A percentile compares a stretch with the other conserved stretches of the same genome.
Conservation (phyloP, 2,329 filamentous ascomycete genomes). For the Corinectria fuckeliana region DNA sequence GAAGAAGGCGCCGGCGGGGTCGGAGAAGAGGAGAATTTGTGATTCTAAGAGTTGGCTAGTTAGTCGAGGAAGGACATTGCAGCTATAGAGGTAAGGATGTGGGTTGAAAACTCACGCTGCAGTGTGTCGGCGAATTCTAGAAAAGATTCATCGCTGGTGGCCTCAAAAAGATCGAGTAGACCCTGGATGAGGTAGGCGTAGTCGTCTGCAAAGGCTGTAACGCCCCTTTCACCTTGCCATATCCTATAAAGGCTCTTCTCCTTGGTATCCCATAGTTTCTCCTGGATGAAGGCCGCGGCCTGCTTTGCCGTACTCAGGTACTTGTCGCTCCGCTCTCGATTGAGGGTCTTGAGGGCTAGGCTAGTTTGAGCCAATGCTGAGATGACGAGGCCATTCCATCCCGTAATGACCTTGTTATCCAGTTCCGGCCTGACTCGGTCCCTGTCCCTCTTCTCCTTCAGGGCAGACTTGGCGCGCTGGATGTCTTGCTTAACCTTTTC, state of each 20-base stretch:
- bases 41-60: conserved; percentile 56
- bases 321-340: conserved; percentile 60
- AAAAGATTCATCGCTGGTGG: conserved; percentile 77
- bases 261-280: conserved; percentile 72
- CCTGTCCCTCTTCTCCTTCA: conserved; percentile 74
- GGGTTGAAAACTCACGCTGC: conserved; percentile 62
- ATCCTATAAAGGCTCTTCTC: conserved; percentile 73
- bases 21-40: conserved; percentile 81
- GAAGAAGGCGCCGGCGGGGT: conserved; percentile 74
- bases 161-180: conserved; percentile 82
- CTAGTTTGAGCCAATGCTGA: conserved; percentile 79
- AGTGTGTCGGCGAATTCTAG: conserved; percentile 82
- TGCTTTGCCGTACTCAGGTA: conserved; percentile 72
- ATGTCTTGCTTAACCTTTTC: conserved; percentile 74
- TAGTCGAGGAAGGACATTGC: neutral
- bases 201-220: conserved; percentile 86
- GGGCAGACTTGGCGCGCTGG: conserved; percentile 67
- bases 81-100: neutral
- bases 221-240: conserved; percentile 70
- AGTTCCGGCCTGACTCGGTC: conserved; percentile 78
- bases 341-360: conserved; percentile 68
- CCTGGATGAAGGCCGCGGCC: conserved; percentile 74
- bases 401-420: conserved; percentile 87
- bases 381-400: conserved; percentile 90
- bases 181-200: conserved; percentile 90